Base-by-base conservation (phyloP, 495 filamentous ascomycete species). In the Penicillium pancosmium region DNA sequence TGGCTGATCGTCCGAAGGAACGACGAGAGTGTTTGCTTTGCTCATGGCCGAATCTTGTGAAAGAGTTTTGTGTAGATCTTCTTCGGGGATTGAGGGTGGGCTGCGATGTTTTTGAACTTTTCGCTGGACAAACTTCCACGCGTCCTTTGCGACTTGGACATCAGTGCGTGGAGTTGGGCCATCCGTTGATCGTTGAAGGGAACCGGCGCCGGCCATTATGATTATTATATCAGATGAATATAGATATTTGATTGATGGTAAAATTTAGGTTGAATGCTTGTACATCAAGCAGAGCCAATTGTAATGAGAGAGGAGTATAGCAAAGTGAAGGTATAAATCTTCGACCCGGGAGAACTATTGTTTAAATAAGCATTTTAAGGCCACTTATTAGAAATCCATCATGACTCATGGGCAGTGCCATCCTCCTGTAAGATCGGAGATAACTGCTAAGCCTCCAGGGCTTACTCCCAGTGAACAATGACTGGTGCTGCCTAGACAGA, bases 1-100 rank as follows among this genome's bases (percentile, higher is more conserved):
- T 18, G 15, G 8, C 9, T 44, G 15, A 4, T 44, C 41, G 7
- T 44, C 41, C 0, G 41, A 19, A 9, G 41, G 0, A 38, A 5
- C 12, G 21, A 52, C 50, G 3, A 52, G 31, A 23, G 50, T 52
- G 9, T 40, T 18, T 21, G 50, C 50, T 52, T 52, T 52, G 18
- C 50, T 52, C 12, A 38, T 38, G 15, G 9, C 11, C 19, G 50
- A 38, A 16, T 52, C 50, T 40, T 35, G 33, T 10, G 33, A 52
- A 13, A 9, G 2, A 2, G 50, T 52, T 18, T 38, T 52, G 13
- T 52, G 35, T 35, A 31, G 23, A 13, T n/a, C n/a, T 52, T 52
- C 50, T 7, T 15, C n/a, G 7, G 10, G 19, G 0, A 18, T 36
- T 8, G 4, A 10, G n/a, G 4, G 23, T 5, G 15, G 12, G 18